Evolutionary conservation across 371 early-diverging fungal genomes (phyloP), one percentile per base, ranked within the genome.

Genomic region (Parasitella parasitica): DNA sequence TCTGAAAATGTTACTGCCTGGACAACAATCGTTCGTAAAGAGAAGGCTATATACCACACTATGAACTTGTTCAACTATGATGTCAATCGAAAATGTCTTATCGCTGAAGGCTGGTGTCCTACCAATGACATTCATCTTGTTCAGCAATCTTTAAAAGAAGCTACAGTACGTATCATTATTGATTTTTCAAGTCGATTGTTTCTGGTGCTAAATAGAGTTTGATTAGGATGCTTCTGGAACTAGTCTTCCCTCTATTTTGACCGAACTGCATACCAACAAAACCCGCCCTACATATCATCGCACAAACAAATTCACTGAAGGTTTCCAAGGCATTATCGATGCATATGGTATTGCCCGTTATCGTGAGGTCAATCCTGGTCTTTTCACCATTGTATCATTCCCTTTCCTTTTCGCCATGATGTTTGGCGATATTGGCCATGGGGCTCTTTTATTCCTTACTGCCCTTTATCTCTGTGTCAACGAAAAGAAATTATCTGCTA

Each of bases 391-490:
- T 26, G 94, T 99, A 43, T 95, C 98, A 0, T 99, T 99, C 87
- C 99, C 99, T 16, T 99, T 99, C 79, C 73, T 99, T 57, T 99
- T 99, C 82, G 99, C 99, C 37, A 91, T 98, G 60, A 99, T 99
- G 99, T 99, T 99, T 89, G 99, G 99, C 61, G 99, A 99, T 82
- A 86, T 99, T 43, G 99, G 99, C 27, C 99, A 99, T 70, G 99
- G 99, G 20, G 70, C 95, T 55, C 64, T 99, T 51, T 43, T 18
- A 86, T 98, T 78, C 72, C 95, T 7, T 67, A 92, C 20, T 57
- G 96, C 91, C 4, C 72, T 89, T 2, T 94, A 90, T 67, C 76
- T 98, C 59, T 86, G 90, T 50, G n/a, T 86, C 18, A 88, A 91
- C 66, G 98, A 99, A 81, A 86, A 88, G 72, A 81, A 85, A 68